Percentiles rank a stretch among this genome's conserved stretches.
Evolutionary conservation across 2,329 filamentous ascomycete genomes (phyloP).

Genomic region (Cadophora sp.): DNA sequence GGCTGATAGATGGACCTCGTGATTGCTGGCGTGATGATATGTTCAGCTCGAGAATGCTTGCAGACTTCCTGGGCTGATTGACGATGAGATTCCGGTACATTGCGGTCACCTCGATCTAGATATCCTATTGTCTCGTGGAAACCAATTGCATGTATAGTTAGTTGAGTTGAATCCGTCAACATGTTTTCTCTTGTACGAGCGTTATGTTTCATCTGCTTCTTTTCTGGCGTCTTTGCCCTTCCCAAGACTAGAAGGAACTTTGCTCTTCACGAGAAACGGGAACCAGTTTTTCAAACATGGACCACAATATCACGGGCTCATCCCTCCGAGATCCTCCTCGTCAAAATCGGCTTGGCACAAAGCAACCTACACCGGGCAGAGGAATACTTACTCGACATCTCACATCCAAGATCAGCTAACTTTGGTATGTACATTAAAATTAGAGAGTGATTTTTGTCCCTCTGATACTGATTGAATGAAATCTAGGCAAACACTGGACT

Average conservation of each 20-base stretch:
- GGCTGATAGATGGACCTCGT: not conserved
- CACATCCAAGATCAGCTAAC: constrained; percentile 51
- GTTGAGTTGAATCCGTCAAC: not conserved
- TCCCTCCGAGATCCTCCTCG: not conserved
- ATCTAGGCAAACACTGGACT: constrained; percentile 53
- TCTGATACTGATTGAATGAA: not conserved
- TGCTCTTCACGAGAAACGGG: not conserved
- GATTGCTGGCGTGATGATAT: constrained; percentile 3
- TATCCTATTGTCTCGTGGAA: constrained; percentile 1
- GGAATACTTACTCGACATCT: constrained; percentile 52
- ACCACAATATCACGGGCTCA: not conserved
- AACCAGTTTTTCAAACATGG: not conserved
- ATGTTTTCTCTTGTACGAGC: not conserved
- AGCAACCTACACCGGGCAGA: constrained; percentile 53
- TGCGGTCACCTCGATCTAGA: not conserved
- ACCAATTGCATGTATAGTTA: not conserved
- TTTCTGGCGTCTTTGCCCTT: not conserved
- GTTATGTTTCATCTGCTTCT: not conserved
- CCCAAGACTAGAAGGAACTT: not conserved
- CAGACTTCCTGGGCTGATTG: not conserved
- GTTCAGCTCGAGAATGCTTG: constrained; percentile 1
- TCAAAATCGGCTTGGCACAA: constrained; percentile 52
- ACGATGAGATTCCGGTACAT: not conserved
- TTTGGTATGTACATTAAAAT: constrained; percentile 39
- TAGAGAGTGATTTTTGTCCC: too few relatives aligned